A percentile compares a stretch with the other conserved stretches of the same genome.
phyloP scores from a whole-genome alignment of 148 eudicot species.

The Agrostemma githago region DNA sequence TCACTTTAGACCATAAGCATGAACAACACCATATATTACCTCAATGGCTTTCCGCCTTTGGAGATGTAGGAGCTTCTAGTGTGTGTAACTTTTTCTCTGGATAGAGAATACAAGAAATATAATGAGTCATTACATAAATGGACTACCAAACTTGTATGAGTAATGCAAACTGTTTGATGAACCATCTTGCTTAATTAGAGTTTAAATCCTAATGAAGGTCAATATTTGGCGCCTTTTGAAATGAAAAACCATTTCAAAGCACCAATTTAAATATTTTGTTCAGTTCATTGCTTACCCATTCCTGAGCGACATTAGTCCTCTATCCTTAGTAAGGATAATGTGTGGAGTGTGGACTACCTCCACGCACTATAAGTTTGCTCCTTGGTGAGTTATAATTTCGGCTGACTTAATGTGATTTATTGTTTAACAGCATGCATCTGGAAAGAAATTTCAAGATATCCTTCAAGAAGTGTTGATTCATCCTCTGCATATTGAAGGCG shows the following conservation, averaged over 20 bases:
- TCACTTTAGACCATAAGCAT: background rate
- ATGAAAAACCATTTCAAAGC: background rate
- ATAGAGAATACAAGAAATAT: background rate
- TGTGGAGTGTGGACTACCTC: background rate
- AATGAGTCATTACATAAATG: background rate
- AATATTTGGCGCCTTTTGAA: background rate
- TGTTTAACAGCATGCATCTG: slow-evolving; percentile 66
- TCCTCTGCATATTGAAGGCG: slow-evolving; percentile 81
- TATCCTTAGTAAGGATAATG: background rate
- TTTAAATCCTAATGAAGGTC: too few relatives aligned
- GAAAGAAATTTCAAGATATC: slow-evolving; percentile 84
- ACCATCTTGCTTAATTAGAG: background rate
- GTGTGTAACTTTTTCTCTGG: background rate
- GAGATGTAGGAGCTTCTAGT: background rate
- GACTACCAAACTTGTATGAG: background rate
- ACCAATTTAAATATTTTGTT: background rate
- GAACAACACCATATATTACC: background rate
- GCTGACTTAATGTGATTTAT: slow-evolving; percentile 10
- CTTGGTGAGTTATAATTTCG: background rate
- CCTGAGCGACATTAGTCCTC: background rate
- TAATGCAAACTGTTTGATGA: background rate
- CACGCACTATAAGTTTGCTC: background rate
- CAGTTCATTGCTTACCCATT: background rate
- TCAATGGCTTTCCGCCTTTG: too few relatives aligned
- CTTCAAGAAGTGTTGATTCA: slow-evolving; percentile 86